These are phyloP conservation scores for Tuber magnatum DNA, from an alignment of 495 filamentous ascomycete genomes.

Conservation along the genomic window DNA sequence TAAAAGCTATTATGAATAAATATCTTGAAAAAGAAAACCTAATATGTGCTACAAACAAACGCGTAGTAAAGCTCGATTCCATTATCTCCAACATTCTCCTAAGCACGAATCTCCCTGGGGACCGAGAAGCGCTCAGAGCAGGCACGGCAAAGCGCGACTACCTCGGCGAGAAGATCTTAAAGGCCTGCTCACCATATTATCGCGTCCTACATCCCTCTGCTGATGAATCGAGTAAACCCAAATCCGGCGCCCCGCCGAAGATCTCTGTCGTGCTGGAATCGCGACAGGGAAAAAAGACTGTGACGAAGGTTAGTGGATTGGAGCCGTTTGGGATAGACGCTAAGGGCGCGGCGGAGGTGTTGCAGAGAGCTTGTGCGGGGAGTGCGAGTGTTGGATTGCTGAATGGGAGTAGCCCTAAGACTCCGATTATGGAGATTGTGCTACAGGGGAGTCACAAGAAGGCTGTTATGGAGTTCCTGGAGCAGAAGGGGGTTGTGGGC, in stretches of 20 bases:
- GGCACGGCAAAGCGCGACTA: conserved; percentile 57
- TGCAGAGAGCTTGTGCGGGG: conserved; percentile 64
- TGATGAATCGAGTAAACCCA: conserved; percentile 51
- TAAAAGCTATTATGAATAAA: conserved; percentile 46
- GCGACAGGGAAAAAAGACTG: conserved; percentile 60
- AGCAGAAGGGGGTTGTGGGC: conserved; percentile 52
- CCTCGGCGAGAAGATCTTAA: conserved; percentile 55
- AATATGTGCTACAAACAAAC: conserved; percentile 52
- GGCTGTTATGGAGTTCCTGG: conserved; percentile 55
- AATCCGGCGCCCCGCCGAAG: conserved; percentile 56
- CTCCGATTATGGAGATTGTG: conserved; percentile 62
- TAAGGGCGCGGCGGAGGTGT: conserved; percentile 57
- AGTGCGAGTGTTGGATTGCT: conserved; percentile 60
- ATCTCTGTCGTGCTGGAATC: conserved; percentile 56
- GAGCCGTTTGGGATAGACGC: conserved; percentile 60
- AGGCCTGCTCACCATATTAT: conserved; percentile 51
- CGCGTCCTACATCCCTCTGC: conserved; percentile 51
- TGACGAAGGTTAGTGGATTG: conserved; percentile 57
- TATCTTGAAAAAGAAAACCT: conserved; percentile 50
- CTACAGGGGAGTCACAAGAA: conserved; percentile 63
- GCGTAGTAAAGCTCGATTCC: conserved; percentile 58
- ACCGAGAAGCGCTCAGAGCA: conserved; percentile 54
- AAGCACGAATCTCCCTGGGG: conserved; percentile 45
- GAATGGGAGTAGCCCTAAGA: conserved; percentile 53
- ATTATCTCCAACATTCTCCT: conserved; percentile 59